These are phyloP conservation scores for Mrakia blollopis DNA, from an alignment of 768 basidiomycete species.

Conservation along the genomic window DNA sequence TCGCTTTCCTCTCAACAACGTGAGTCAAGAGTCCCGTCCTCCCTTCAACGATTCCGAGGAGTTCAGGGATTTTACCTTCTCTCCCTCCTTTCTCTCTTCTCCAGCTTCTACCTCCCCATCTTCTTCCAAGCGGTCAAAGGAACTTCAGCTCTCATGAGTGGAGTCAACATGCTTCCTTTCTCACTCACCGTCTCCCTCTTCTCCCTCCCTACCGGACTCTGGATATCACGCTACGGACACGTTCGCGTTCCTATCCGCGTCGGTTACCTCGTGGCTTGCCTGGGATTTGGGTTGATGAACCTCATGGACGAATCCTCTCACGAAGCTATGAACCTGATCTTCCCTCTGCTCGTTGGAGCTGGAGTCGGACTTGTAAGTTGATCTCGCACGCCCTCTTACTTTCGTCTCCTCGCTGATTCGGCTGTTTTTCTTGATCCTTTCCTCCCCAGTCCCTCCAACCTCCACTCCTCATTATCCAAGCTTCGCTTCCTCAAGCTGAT, in stretches of 20 bases:
- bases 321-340: constrained; percentile 12
- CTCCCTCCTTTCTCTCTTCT: not conserved
- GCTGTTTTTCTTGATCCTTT: not conserved
- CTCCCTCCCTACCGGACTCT: constrained; percentile 22
- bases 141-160: constrained; percentile 23
- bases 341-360: not conserved
- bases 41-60: not conserved
- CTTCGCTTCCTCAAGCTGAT: constrained; percentile 3
- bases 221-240: constrained; percentile 12
- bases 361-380: constrained; percentile 27
- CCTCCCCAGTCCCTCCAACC: constrained; percentile 17
- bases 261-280: constrained; percentile 20
- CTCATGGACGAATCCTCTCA: constrained; percentile 19
- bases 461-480: constrained; percentile 27
- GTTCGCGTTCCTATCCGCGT: constrained; percentile 10
- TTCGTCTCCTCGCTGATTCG: not conserved
- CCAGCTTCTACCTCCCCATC: constrained; percentile 26
- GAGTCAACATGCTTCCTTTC: constrained; percentile 33
- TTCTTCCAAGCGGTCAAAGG: constrained; percentile 33
- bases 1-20: constrained; percentile 25
- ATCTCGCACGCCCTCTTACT: not conserved
- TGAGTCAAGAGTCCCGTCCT: not conserved
- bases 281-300: constrained; percentile 21
- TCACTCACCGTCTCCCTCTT: constrained; percentile 17
- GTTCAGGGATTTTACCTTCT: not conserved